Conservation (phyloP, 352 stramenopile species). For the Pythium phragmiticola region DNA sequence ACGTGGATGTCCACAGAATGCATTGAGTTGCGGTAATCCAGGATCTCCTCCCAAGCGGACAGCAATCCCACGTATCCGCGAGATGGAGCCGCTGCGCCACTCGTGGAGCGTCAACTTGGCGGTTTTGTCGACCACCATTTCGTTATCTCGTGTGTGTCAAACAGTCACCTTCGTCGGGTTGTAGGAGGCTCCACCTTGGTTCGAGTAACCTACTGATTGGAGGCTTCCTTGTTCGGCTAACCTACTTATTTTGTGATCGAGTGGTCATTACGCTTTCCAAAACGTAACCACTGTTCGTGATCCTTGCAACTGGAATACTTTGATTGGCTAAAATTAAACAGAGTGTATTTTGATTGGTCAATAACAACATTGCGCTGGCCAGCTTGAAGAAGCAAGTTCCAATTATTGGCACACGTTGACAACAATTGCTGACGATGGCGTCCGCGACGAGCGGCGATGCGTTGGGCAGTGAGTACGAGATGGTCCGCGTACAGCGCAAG, state of each 20-base stretch:
- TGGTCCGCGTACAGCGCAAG: conserved; percentile 22
- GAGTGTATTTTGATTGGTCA: background rate
- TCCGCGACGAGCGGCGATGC: background rate
- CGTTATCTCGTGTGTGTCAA: no score
- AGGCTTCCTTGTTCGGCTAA: background rate
- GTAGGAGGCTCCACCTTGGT: background rate
- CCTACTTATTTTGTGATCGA: background rate
- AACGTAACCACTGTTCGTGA: background rate
- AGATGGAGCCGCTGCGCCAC: no score
- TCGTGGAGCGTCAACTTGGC: no score
- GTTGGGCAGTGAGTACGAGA: conserved; percentile 16
- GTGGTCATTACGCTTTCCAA: background rate
- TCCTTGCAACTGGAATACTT: background rate
- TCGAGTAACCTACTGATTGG: background rate
- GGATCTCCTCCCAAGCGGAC: no score
- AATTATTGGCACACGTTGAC: conserved; percentile 8
- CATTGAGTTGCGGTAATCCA: no score
- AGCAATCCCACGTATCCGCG: no score
- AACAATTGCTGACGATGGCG: conserved; percentile 1
- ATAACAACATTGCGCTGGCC: background rate
- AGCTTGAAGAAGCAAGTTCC: conserved; percentile 4
- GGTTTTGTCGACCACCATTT: no score
- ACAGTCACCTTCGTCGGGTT: no score
- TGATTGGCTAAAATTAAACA: background rate
- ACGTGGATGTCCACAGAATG: no score